These are phyloP conservation scores for Halenospora varia DNA, from an alignment of 495 filamentous ascomycete genomes.

Conservation along the genomic window DNA sequence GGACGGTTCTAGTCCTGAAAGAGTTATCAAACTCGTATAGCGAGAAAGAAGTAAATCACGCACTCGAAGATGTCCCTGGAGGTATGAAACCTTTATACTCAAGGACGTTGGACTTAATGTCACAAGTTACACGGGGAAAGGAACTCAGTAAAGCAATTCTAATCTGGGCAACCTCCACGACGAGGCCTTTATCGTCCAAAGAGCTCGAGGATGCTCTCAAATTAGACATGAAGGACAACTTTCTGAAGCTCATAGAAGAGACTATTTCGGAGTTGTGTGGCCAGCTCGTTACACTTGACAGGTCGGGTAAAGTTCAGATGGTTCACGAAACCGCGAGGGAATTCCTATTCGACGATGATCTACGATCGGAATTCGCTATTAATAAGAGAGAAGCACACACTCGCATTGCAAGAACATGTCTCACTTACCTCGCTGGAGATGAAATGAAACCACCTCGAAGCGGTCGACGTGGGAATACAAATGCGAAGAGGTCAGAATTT, in stretches of 20 bases:
- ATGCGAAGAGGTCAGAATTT: neutral
- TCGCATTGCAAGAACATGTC: conserved; percentile 27
- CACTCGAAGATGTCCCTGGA: conserved; percentile 31
- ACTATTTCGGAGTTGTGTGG: conserved; percentile 33
- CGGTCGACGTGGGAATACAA: neutral
- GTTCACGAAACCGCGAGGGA: conserved; percentile 35
- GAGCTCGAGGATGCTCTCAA: conserved; percentile 32
- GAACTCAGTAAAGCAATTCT: conserved; percentile 30
- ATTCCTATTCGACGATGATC: conserved; percentile 23
- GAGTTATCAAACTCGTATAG: conserved; percentile 27
- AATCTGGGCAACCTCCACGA: conserved; percentile 29
- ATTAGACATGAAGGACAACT: conserved; percentile 26
- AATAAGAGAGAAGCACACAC: conserved; percentile 23
- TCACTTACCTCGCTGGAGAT: conserved; percentile 25
- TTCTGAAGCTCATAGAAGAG: conserved; percentile 25
- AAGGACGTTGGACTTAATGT: conserved; percentile 23
- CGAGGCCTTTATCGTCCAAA: conserved; percentile 24
- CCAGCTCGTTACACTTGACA: conserved; percentile 32
- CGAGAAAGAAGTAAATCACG: conserved; percentile 24
- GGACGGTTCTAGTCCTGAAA: conserved; percentile 31
- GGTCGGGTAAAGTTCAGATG: conserved; percentile 22
- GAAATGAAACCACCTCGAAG: conserved; percentile 27
- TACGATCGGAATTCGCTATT: conserved; percentile 29
- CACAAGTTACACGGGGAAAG: conserved; percentile 7
- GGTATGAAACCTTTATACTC: conserved; percentile 34